Evolutionary conservation across 1,284 basidiomycete species (phyloP), one percentile per base, ranked within the genome.

Genomic region (Tetrapyrgos nigripes): DNA sequence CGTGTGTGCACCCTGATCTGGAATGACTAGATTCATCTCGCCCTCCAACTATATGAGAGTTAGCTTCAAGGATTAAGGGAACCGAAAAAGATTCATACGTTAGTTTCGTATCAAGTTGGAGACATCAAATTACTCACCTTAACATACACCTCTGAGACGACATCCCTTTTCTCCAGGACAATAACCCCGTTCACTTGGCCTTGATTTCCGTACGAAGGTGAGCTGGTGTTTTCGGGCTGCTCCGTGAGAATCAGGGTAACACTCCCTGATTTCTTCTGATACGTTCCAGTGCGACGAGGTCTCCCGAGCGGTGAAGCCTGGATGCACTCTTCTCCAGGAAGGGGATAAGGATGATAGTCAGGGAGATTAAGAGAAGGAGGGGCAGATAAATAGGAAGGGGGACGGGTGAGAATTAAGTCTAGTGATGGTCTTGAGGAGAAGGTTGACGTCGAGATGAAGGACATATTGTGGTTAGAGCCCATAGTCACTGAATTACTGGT

Each of bases 21-120:
- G 72, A n/a, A 73, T 69, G 4, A 71, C 75, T 8, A 80, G 63
- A 35, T 78, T 74, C 48, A 87, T 67, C 61, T 76, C 79, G 23
- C 83, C 84, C 55, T 81, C 76, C 19, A 88, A 62, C 87, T 88
- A n/a, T n/a, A n/a, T n/a, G n/a, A n/a, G n/a, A n/a, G n/a, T n/a
- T n/a, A n/a, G n/a, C n/a, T n/a, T n/a, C n/a, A n/a, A n/a, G n/a
- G n/a, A n/a, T n/a, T n/a, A n/a, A n/a, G n/a, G n/a, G n/a, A n/a
- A n/a, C n/a, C n/a, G n/a, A 57, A n/a, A 19, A 28, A 9, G 26
- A 19, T 9, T 49, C 3, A 43, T 44, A n/a, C n/a, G 35, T 40
- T 29, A 59, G 19, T 13, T 56, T 27, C 11, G 48, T 27, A 51
- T 29, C 47, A 64, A 24, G 58, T 43, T 47, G 46, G 33, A 29